A percentile compares a stretch with the other conserved stretches of the same genome.
phyloP scores from a whole-genome alignment of 306 rosid genomes.

The Malus asiatica region DNA sequence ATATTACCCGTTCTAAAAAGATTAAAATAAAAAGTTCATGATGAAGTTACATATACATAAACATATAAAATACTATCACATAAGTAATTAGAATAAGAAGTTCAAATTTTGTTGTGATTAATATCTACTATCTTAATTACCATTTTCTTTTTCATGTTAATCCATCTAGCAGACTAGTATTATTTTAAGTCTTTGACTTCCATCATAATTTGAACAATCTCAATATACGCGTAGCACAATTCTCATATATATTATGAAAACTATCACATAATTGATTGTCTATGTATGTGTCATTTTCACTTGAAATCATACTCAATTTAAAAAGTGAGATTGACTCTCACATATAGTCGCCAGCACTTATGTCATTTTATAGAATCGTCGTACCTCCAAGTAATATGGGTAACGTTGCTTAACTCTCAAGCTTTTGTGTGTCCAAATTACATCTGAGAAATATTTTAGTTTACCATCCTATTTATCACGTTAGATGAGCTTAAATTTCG shows the following conservation, averaged over 20 bases:
- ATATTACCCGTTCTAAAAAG: neutral
- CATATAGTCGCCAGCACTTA: constrained; percentile 8
- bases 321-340: neutral
- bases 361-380: neutral
- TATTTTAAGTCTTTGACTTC: neutral
- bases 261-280: neutral
- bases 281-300: neutral
- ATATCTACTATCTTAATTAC: no score
- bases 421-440: neutral
- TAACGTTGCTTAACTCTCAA: neutral
- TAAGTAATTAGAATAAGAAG: neutral
- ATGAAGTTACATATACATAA: neutral
- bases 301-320: neutral
- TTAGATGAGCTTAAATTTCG: no score
- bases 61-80: neutral
- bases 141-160: neutral
- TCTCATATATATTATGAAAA: neutral
- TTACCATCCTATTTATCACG: no score
- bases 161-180: no score
- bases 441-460: no score
- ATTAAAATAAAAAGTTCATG: neutral
- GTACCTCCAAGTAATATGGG: neutral
- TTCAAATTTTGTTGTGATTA: neutral
- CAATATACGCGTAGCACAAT: neutral
- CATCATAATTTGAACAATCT: neutral